These are phyloP conservation scores for Rhinocladiella mackenziei DNA, from an alignment of 2,329 filamentous ascomycete species.

Conservation along the genomic window DNA sequence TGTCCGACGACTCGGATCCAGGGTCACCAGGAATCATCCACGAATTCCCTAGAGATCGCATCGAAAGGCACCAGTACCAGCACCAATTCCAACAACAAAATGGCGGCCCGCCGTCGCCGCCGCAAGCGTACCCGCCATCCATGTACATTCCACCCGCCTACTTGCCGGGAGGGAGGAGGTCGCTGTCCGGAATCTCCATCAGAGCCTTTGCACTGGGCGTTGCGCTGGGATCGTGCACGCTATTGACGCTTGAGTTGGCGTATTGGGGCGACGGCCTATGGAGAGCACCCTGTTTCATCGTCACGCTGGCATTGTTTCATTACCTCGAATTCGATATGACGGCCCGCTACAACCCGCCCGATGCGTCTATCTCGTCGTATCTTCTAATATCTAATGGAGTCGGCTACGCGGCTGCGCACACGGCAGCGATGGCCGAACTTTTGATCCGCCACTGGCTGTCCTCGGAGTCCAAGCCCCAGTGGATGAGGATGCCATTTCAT, in stretches of 20 bases:
- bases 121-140: slow-evolving; percentile 4
- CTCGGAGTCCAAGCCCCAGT: slow-evolving; percentile 16
- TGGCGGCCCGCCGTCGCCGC: slow-evolving; percentile 2
- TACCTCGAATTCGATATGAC: slow-evolving; percentile 96
- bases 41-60: slow-evolving; percentile 19
- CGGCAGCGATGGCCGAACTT: slow-evolving; percentile 69
- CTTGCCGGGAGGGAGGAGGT: slow-evolving; percentile 36
- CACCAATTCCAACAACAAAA: slow-evolving; percentile 8
- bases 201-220: slow-evolving; percentile 44
- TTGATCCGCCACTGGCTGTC: slow-evolving; percentile 35
- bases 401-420: slow-evolving; percentile 78
- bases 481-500: slow-evolving; percentile 20
- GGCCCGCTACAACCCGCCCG: slow-evolving; percentile 72
- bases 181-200: slow-evolving; percentile 44
- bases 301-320: slow-evolving; percentile 73
- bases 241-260: slow-evolving; percentile 32
- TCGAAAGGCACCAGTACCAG: slow-evolving; percentile 2
- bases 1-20: slow-evolving; percentile 21
- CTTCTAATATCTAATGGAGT: slow-evolving; percentile 80
- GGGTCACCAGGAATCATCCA: slow-evolving; percentile 22
- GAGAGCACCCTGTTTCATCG: slow-evolving; percentile 53
- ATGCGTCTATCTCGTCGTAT: slow-evolving; percentile 70
- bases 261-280: slow-evolving; percentile 41
- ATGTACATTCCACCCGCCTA: slow-evolving; percentile 23
- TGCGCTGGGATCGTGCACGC: slow-evolving; percentile 36